A percentile compares a stretch with the other conserved stretches of the same genome.
Evolutionary conservation across 768 basidiomycete species (phyloP).

Genomic region (Boletus eberwhitei): DNA sequence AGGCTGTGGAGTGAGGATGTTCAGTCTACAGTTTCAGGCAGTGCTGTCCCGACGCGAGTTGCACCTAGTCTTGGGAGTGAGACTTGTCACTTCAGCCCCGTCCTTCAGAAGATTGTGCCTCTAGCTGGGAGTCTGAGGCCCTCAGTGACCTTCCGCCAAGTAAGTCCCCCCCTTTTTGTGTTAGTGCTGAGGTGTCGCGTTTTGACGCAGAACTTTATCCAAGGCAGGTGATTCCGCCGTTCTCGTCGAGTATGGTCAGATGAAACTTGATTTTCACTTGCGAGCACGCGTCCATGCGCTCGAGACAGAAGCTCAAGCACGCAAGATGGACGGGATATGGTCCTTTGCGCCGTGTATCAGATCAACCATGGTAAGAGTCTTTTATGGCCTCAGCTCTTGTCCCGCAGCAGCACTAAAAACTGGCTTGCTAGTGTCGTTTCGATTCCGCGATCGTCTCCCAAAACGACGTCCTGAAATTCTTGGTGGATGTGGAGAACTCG

Average conservation of each 20-base stretch:
- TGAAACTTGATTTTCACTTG: constrained; percentile 49
- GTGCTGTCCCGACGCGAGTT: neutral
- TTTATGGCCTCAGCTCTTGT: neutral
- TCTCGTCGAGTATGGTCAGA: constrained; percentile 58
- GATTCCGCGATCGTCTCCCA: constrained; percentile 45
- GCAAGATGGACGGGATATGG: constrained; percentile 35
- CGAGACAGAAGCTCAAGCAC: constrained; percentile 37
- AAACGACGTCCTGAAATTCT: constrained; percentile 36
- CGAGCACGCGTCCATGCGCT: constrained; percentile 60
- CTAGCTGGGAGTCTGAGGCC: constrained; percentile 22
- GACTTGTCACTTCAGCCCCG: neutral
- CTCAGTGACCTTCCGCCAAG: constrained; percentile 52
- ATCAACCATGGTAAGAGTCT: constrained; percentile 50
- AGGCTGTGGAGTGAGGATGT: constrained; percentile 33
- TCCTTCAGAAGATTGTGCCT: constrained; percentile 12
- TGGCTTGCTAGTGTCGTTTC: constrained; percentile 43
- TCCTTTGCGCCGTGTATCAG: constrained; percentile 52
- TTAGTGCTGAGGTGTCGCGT: neutral
- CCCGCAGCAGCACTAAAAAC: neutral
- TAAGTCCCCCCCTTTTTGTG: constrained; percentile 15
- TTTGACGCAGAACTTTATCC: neutral
- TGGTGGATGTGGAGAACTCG: constrained; percentile 37
- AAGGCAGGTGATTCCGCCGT: constrained; percentile 66
- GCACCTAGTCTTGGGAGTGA: neutral
- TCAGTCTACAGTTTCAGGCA: constrained; percentile 4